A percentile compares a stretch with the other conserved stretches of the same genome.
Evolutionary conservation across 441 rosid genomes (phyloP).

Genomic region (Gossypium gossypioides): DNA sequence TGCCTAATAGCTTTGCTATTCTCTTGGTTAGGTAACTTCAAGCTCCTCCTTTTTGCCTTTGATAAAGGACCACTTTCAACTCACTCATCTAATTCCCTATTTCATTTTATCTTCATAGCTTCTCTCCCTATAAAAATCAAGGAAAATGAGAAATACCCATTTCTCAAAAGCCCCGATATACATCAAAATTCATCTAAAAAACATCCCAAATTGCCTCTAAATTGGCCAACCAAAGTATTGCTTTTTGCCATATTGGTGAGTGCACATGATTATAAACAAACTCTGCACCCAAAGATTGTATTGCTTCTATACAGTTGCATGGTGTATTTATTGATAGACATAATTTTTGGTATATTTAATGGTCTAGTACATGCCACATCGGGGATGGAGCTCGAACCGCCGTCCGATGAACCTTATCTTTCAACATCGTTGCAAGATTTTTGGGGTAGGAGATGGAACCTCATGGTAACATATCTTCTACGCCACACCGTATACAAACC

Average conservation of each 20-base stretch:
- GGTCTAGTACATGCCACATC: slow-evolving; percentile 18
- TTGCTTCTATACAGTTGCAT: slow-evolving; percentile 19
- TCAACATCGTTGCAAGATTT: slow-evolving; percentile 6
- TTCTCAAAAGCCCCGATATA: neutral
- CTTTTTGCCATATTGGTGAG: slow-evolving; percentile 14
- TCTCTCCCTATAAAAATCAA: slow-evolving; percentile 35
- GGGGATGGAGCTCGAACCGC: slow-evolving; percentile 9
- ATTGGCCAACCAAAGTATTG: slow-evolving; percentile 22
- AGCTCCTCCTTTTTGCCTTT: slow-evolving; percentile 36
- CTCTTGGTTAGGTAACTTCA: slow-evolving; percentile 35
- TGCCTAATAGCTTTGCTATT: slow-evolving; percentile 17
- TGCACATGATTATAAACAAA: slow-evolving; percentile 14
- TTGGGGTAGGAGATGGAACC: slow-evolving; percentile 6
- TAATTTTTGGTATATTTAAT: slow-evolving; percentile 23
- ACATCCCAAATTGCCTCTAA: slow-evolving; percentile 18
- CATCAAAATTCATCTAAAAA: neutral
- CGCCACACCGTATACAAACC: slow-evolving; percentile 45
- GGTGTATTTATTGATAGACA: slow-evolving; percentile 23
- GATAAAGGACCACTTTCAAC: slow-evolving; percentile 25
- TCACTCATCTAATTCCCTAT: slow-evolving; percentile 7
- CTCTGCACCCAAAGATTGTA: slow-evolving; percentile 10
- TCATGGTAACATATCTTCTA: neutral
- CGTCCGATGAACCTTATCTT: slow-evolving; percentile 5
- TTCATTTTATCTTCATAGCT: slow-evolving; percentile 23
- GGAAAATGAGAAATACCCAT: slow-evolving; percentile 16